Evolutionary conservation across 2,329 filamentous ascomycete genomes (phyloP), one percentile per base, ranked within the genome.

Genomic region (Neopestalotiopsis sp.): DNA sequence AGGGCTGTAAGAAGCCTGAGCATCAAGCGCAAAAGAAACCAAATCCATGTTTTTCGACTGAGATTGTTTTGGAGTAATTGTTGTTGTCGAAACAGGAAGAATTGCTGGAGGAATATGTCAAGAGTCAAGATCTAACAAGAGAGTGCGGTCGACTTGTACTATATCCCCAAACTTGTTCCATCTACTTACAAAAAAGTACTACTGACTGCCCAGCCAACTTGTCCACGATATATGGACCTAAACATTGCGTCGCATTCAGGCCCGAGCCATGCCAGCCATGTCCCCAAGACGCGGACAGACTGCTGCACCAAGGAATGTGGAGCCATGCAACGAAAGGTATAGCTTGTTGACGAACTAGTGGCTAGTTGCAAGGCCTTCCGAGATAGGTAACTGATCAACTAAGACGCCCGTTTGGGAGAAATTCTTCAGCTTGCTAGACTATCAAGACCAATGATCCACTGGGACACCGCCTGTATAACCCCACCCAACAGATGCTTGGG

Each of bases 11-110:
- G 71, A 69, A 20, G 73, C 72, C 14, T 79, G 76, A 17, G 77
- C 76, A 59, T 74, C 74, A 67, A 84, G 82, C 5, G 79, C 78
- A 72, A 82, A 84, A 59, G 78, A 80, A 66, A 84, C 73, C 65
- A 84, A 75, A 73, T 84, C 82, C 20, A 65, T 58, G 24, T 6
- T 42, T 63, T 20, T 17, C 14, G 20, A 34, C 24, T 14, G 24
- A 20, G 20, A 3, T n/a, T 7, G n/a, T 20, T 65, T 49, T 40
- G 28, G 6, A 28, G 24, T 28, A 28, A 28, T 28, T 28, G 12
- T 20, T 34, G 24, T 34, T 38, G 59, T 40, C 34, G 10, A 9
- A 10, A 38, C 34, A 10, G 34, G n/a, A 28, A 62, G 34, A 24
- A 38, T 38, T 62, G n/a, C 14, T 38, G 34, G 10, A 28, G 9